Evolutionary conservation across 2,329 filamentous ascomycete genomes (phyloP).

Genomic region (Aureobasidium pullulans): DNA sequence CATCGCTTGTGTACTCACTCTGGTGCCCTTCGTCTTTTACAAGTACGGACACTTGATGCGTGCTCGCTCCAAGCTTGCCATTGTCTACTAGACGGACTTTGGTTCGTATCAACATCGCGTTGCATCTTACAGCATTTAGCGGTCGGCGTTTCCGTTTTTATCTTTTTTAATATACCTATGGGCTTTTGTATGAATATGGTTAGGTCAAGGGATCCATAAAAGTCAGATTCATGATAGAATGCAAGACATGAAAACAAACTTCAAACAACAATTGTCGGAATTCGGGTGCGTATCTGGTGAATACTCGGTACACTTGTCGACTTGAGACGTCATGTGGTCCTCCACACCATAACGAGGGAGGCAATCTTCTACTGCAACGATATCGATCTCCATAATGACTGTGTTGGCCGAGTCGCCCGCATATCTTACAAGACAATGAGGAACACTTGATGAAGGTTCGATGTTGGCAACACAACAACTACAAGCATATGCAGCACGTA

Average conservation of each 20-base stretch:
- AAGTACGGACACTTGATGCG: slow-evolving; percentile 34
- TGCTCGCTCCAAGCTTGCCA: slow-evolving; percentile 33
- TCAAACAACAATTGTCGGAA: too few species aligned
- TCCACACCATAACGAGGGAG: too few species aligned
- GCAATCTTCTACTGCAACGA: too few species aligned
- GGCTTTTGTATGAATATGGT: neutral
- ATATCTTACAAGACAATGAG: too few species aligned
- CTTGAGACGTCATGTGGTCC: too few species aligned
- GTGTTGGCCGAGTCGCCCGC: too few species aligned
- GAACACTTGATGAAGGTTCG: too few species aligned
- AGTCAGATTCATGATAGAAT: neutral
- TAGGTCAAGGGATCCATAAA: neutral
- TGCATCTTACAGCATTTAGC: slow-evolving; percentile 5
- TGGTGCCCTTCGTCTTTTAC: slow-evolving; percentile 40
- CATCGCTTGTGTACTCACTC: slow-evolving; percentile 36
- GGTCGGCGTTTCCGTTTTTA: neutral
- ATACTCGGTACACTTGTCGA: too few species aligned
- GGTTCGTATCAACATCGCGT: neutral
- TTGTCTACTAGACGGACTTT: slow-evolving; percentile 5
- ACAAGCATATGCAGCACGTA: too few species aligned
- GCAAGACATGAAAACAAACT: neutral
- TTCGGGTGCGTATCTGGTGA: too few species aligned
- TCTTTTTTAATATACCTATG: neutral
- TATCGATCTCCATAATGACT: too few species aligned
- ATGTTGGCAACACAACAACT: too few species aligned